Evolutionary conservation across 2,329 filamentous ascomycete genomes (phyloP), one percentile per base, ranked within the genome.

Genomic region (Mariannaea elegans): DNA sequence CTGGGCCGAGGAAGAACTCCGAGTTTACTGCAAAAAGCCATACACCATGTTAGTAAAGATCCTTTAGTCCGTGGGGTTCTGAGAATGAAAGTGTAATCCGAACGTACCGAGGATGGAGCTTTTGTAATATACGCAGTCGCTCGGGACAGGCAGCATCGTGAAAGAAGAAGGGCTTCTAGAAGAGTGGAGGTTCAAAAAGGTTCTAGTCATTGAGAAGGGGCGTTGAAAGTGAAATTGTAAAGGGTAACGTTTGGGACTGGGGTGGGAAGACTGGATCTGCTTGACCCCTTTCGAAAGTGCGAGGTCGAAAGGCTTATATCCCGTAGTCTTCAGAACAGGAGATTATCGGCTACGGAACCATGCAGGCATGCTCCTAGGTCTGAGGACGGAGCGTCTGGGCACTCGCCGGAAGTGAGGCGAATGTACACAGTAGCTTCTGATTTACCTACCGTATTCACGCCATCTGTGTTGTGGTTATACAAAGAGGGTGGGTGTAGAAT

Each of bases 1-100:
- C 56, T 46, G 57, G 58, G 24, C 67, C 72, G 23, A 69, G 46
- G 34, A 72, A 64, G 55, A 65, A 59, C 27, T 62, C 62, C 41
- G 71, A 73, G 58, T 75, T 75, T 41, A 59, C 72, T 75, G 18
- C 12, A 23, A 13, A 18, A n/a, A n/a, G n/a, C n/a, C n/a, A n/a
- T n/a, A n/a, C n/a, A n/a, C n/a, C n/a, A n/a, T n/a, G n/a, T n/a
- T n/a, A n/a, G n/a, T n/a, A n/a, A n/a, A n/a, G n/a, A n/a, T n/a
- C n/a, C n/a, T n/a, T n/a, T n/a, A n/a, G n/a, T n/a, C n/a, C n/a
- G n/a, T n/a, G n/a, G n/a, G n/a, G n/a, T n/a, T n/a, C n/a, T n/a
- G n/a, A n/a, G n/a, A n/a, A n/a, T n/a, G n/a, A n/a, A n/a, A n/a
- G n/a, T n/a, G n/a, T n/a, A n/a, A n/a, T n/a, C n/a, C n/a, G n/a